Conservation (phyloP, 805 yeast species). For the Tetrapisispora namnaoensis region DNA sequence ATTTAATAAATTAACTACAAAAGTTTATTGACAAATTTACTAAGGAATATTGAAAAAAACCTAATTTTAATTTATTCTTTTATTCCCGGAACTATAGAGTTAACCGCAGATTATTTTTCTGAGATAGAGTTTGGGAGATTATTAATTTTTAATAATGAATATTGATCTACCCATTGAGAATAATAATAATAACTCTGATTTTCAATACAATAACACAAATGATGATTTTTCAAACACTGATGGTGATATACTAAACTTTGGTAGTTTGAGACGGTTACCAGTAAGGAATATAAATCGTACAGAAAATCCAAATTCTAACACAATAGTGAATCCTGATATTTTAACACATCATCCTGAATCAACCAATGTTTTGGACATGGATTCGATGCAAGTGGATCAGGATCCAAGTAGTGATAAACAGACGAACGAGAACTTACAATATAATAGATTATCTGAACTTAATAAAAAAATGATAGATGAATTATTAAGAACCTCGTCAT, state of each 20-base stretch:
- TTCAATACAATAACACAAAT: background rate
- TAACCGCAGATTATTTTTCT: too few relatives aligned
- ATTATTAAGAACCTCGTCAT: background rate
- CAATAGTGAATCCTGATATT: background rate
- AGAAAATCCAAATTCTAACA: background rate
- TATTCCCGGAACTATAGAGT: background rate
- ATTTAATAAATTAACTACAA: background rate
- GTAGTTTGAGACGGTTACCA: background rate
- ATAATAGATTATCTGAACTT: background rate
- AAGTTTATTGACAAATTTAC: background rate
- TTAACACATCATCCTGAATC: background rate
- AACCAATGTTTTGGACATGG: background rate
- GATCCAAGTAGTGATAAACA: background rate
- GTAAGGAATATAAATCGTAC: background rate
- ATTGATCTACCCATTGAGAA: background rate
- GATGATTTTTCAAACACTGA: background rate
- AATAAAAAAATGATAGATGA: slow-evolving; percentile 1
- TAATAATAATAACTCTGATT: background rate
- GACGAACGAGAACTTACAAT: background rate
- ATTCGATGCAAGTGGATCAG: background rate
- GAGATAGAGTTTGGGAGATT: background rate
- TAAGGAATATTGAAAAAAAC: background rate
- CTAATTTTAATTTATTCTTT: background rate
- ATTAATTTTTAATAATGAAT: background rate
- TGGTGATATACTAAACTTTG: background rate